Evolutionary conservation across 164 flowering plant species (phyloP).

Genomic region (Akebia trifoliata): DNA sequence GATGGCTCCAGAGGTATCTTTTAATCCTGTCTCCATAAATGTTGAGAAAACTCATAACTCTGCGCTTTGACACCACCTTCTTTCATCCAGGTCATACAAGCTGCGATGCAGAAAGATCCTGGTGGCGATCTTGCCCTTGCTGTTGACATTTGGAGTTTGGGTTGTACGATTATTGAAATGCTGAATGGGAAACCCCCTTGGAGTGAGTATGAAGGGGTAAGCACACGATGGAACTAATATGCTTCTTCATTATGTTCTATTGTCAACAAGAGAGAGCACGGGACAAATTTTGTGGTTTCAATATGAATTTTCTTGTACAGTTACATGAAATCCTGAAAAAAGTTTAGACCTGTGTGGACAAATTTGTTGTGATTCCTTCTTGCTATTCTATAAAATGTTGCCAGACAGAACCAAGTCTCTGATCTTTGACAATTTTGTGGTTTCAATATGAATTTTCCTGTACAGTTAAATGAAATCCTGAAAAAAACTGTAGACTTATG

Average conservation of each 20-base stretch:
- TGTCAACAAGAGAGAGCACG: too few relatives aligned
- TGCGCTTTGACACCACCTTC: conserved; percentile 3
- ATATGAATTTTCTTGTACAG: not conserved
- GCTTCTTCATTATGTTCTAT: too few relatives aligned
- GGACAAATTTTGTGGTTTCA: not conserved
- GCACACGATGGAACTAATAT: conserved; percentile 11
- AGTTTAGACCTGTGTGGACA: not conserved
- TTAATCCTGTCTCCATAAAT: conserved; percentile 2
- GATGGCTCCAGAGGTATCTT: conserved; percentile 98
- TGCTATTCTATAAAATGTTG: not conserved
- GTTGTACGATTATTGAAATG: conserved; percentile 95
- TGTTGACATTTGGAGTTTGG: conserved; percentile 96
- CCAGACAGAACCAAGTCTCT: too few relatives aligned
- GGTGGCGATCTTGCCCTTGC: conserved; percentile 64
- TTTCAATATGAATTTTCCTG: not conserved
- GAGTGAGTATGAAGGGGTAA: conserved; percentile 88
- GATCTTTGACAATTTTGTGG: too few relatives aligned
- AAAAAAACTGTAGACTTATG: not conserved
- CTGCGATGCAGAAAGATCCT: conserved; percentile 60
- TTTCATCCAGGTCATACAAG: conserved; percentile 53
- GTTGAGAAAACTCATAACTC: not conserved
- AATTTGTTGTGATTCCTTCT: not conserved
- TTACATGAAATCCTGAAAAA: not conserved
- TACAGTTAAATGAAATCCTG: not conserved
- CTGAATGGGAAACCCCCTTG: conserved; percentile 89